These are phyloP conservation scores for Pseudogymnoascus sp. DNA, from an alignment of 2,329 filamentous ascomycete genomes.

Conservation along the genomic window DNA sequence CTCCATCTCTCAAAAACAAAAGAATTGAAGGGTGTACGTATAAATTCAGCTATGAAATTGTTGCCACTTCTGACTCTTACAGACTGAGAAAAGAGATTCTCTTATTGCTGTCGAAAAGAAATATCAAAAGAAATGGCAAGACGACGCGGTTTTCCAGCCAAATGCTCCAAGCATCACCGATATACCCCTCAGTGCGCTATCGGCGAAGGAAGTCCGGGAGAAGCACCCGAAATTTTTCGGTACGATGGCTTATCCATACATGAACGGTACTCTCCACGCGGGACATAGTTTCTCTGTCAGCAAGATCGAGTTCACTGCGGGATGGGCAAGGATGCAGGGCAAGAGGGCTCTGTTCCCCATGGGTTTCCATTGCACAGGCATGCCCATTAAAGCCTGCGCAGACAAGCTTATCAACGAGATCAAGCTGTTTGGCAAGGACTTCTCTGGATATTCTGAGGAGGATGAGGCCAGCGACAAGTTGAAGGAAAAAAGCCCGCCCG, in stretches of 20 bases:
- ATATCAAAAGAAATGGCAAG: constrained; percentile 79
- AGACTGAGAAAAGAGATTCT: constrained; percentile 82
- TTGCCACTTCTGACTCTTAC: not conserved
- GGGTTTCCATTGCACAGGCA: constrained; percentile 92
- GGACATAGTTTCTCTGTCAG: constrained; percentile 87
- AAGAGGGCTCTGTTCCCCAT: constrained; percentile 81
- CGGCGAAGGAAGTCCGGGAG: constrained; percentile 64
- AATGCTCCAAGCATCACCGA: constrained; percentile 75
- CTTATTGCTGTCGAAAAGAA: constrained; percentile 81
- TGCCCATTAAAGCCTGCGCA: constrained; percentile 95
- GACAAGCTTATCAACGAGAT: constrained; percentile 92
- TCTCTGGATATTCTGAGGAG: constrained; percentile 65
- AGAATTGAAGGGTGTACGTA: constrained; percentile 48
- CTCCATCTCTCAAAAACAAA: constrained; percentile 50
- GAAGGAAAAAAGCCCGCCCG: constrained; percentile 40
- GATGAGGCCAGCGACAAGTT: constrained; percentile 42
- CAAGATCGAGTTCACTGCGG: constrained; percentile 87
- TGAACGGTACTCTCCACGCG: constrained; percentile 82
- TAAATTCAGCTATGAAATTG: constrained; percentile 13
- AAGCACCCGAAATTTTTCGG: constrained; percentile 89
- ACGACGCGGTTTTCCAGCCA: constrained; percentile 70
- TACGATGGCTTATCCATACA: constrained; percentile 68
- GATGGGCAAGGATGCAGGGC: constrained; percentile 83
- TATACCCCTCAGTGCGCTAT: constrained; percentile 64
- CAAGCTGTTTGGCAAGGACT: constrained; percentile 77